phyloP scores from a whole-genome alignment of 805 yeast genomes.

The Candida tallmaniae region DNA sequence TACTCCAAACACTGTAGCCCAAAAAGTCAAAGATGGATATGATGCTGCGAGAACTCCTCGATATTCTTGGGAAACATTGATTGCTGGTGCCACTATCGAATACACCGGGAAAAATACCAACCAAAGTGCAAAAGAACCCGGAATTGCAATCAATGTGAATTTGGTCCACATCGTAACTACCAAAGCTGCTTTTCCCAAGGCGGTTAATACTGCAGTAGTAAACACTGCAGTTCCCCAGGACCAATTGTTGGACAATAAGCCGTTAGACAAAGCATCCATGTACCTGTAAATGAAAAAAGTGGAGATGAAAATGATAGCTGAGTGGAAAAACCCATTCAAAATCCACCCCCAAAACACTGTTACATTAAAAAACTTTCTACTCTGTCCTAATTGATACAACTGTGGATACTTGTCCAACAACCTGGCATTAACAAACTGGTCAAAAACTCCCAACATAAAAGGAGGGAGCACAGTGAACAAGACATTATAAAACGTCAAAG shows the following conservation, averaged over 20 bases:
- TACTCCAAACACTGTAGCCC: slow-evolving; percentile 76
- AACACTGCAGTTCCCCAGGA: slow-evolving; percentile 89
- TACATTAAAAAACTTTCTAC: slow-evolving; percentile 83
- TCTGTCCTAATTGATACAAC: slow-evolving; percentile 85
- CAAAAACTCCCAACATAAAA: slow-evolving; percentile 92
- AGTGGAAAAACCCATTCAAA: slow-evolving; percentile 89
- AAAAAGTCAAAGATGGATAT: slow-evolving; percentile 73
- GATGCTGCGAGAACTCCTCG: slow-evolving; percentile 72
- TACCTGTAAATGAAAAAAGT: slow-evolving; percentile 61
- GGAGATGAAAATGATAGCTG: slow-evolving; percentile 76
- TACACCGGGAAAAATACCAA: slow-evolving; percentile 81
- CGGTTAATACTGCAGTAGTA: slow-evolving; percentile 83
- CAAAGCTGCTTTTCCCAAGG: slow-evolving; percentile 91
- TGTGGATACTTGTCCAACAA: slow-evolving; percentile 89
- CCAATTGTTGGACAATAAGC: slow-evolving; percentile 84
- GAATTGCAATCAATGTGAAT: slow-evolving; percentile 85
- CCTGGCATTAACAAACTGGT: slow-evolving; percentile 90
- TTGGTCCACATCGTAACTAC: slow-evolving; percentile 94
- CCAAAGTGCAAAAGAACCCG: slow-evolving; percentile 89
- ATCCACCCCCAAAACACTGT: slow-evolving; percentile 97
- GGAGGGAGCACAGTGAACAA: slow-evolving; percentile 95
- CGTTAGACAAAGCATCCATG: slow-evolving; percentile 63
- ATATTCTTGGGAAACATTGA: slow-evolving; percentile 79
- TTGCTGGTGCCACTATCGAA: slow-evolving; percentile 77
- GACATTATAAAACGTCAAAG: slow-evolving; percentile 92